A percentile compares a stretch with the other conserved stretches of the same genome.
These are phyloP conservation scores for Blastobotrys capitulatus DNA, from an alignment of 1,139 yeast genomes.

Conservation along the genomic window DNA sequence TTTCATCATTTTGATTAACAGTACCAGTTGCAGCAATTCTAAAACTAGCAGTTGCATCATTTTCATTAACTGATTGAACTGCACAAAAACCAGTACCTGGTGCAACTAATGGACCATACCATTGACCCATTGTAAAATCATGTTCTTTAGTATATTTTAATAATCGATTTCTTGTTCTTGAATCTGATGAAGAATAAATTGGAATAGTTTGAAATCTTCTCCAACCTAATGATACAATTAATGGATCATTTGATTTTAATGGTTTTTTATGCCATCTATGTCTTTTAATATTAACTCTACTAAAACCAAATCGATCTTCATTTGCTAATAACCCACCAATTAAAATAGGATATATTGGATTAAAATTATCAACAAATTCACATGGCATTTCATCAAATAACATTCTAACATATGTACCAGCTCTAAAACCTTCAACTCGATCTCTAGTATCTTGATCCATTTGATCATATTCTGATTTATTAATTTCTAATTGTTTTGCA, in stretches of 20 bases:
- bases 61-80: constrained; percentile 78
- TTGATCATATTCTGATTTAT: constrained; percentile 58
- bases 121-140: constrained; percentile 92
- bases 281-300: constrained; percentile 91
- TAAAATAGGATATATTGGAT: constrained; percentile 78
- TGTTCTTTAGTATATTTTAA: constrained; percentile 98
- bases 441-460: constrained; percentile 73
- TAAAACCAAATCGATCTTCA: constrained; percentile 88
- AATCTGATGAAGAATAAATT: constrained; percentile 91
- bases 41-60: constrained; percentile 82
- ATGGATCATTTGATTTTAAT: constrained; percentile 90
- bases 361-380: constrained; percentile 82
- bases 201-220: constrained; percentile 97
- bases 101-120: constrained; percentile 94
- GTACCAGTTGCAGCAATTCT: constrained; percentile 98
- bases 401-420: constrained; percentile 90
- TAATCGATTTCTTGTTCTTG: constrained; percentile 96
- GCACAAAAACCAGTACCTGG: constrained; percentile 98
- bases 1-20: constrained; percentile 83
- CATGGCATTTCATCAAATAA: constrained; percentile 82
- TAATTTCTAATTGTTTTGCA: constrained; percentile 93
- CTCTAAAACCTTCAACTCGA: constrained; percentile 83
- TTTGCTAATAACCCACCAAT: constrained; percentile 88
- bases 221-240: constrained; percentile 94
- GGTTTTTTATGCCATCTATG: constrained; percentile 99